Percentiles rank a stretch among this genome's conserved stretches.
These are phyloP conservation scores for Scedosporium minutisporum DNA, from an alignment of 2,329 filamentous ascomycete genomes.

Conservation along the genomic window DNA sequence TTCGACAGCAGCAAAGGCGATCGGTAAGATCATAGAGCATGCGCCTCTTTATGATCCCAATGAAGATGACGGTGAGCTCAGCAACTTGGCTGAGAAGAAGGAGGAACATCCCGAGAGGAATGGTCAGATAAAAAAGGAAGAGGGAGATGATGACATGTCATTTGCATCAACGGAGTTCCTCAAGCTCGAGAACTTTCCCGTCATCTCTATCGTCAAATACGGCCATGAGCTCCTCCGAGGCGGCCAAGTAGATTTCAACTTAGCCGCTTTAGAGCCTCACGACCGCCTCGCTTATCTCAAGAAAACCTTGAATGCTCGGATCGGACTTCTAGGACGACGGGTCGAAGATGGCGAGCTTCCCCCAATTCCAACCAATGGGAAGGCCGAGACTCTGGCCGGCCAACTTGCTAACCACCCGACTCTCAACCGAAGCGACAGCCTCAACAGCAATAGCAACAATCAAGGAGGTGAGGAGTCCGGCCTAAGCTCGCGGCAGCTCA, in stretches of 20 bases:
- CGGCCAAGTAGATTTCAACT: slow-evolving; percentile 73
- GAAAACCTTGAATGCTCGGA: slow-evolving; percentile 70
- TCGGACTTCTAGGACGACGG: slow-evolving; percentile 77
- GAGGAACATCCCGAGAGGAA: slow-evolving; percentile 21
- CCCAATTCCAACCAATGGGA: slow-evolving; percentile 19
- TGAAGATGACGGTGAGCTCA: slow-evolving; percentile 45
- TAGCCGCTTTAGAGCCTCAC: slow-evolving; percentile 73
- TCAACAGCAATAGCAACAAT: slow-evolving; percentile 22
- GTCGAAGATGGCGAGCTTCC: slow-evolving; percentile 74
- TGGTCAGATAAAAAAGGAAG: slow-evolving; percentile 53
- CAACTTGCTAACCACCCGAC: slow-evolving; percentile 35
- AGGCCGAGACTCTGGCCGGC: neutral
- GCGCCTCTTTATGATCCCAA: slow-evolving; percentile 85
- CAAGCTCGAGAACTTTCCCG: slow-evolving; percentile 63
- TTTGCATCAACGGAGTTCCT: slow-evolving; percentile 28
- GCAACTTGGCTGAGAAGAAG: slow-evolving; percentile 10
- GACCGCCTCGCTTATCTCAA: slow-evolving; percentile 79
- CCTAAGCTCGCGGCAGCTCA: slow-evolving; percentile 86
- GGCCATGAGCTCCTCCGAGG: slow-evolving; percentile 80
- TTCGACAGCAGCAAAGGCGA: slow-evolving; percentile 83
- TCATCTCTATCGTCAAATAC: slow-evolving; percentile 69
- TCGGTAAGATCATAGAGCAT: slow-evolving; percentile 88
- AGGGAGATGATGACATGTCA: slow-evolving; percentile 45
- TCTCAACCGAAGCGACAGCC: slow-evolving; percentile 23
- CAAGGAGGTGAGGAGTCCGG: slow-evolving; percentile 53